Percentiles rank a stretch among this genome's conserved stretches.
phyloP scores from a whole-genome alignment of 2,329 filamentous ascomycete genomes.

The Claviceps africana region DNA sequence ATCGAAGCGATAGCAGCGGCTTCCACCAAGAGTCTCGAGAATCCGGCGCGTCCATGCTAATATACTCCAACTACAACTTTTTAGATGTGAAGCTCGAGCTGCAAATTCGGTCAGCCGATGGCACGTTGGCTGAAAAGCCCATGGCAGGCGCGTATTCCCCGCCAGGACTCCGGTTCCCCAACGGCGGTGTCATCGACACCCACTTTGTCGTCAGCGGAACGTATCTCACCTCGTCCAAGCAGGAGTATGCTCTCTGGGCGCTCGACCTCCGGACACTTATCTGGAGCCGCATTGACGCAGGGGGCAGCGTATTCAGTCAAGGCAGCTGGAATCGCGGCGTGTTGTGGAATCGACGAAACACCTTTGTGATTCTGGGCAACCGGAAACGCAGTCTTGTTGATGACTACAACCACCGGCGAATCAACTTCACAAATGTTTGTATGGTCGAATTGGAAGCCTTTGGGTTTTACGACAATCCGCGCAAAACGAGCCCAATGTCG shows the following conservation, averaged over 20 bases:
- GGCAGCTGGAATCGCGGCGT: constrained; percentile 96
- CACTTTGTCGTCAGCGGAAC: constrained; percentile 97
- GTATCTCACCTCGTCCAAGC: constrained; percentile 92
- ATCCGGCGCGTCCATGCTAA: constrained; percentile 64
- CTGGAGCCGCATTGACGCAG: constrained; percentile 93
- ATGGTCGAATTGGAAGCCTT: constrained; percentile 96
- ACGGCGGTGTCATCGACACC: constrained; percentile 87
- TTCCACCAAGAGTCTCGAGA: constrained; percentile 41
- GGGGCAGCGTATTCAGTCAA: constrained; percentile 85
- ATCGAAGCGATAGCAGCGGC: constrained; percentile 28
- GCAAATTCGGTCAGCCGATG: constrained; percentile 75
- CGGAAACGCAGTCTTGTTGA: constrained; percentile 87
- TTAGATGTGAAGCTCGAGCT: constrained; percentile 91
- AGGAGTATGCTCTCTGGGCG: constrained; percentile 96
- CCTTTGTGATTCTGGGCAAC: constrained; percentile 90
- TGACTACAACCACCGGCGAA: constrained; percentile 93
- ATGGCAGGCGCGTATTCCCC: constrained; percentile 83
- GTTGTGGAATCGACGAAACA: constrained; percentile 83
- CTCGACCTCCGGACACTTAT: constrained; percentile 75
- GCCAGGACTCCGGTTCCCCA: constrained; percentile 86
- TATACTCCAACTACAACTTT: constrained; percentile 99
- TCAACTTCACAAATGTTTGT: constrained; percentile 95
- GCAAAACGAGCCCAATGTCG: constrained; percentile 62
- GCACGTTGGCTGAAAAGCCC: constrained; percentile 68
- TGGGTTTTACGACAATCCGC: constrained; percentile 90